Evolutionary conservation across 495 filamentous ascomycete genomes (phyloP).

Genomic region (Penicillium samsonianum): DNA sequence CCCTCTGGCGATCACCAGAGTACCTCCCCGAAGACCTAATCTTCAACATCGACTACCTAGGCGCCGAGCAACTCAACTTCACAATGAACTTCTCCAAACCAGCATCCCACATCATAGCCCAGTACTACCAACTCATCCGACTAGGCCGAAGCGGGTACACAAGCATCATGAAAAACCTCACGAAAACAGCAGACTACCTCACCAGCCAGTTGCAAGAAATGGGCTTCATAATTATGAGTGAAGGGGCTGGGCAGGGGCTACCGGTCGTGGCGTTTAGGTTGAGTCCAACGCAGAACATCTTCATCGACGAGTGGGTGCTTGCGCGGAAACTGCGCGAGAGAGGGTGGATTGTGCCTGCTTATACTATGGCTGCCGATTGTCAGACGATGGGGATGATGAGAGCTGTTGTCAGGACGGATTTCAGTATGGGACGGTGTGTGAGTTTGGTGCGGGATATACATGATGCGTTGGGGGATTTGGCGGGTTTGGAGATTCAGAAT

Average conservation of each 20-base stretch:
- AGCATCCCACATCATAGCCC: slow-evolving; percentile 84
- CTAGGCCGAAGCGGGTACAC: slow-evolving; percentile 85
- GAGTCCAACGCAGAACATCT: slow-evolving; percentile 51
- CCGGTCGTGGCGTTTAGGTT: slow-evolving; percentile 84
- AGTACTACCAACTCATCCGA: slow-evolving; percentile 92
- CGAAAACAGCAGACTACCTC: slow-evolving; percentile 77
- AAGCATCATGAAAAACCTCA: slow-evolving; percentile 81
- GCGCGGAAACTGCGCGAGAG: slow-evolving; percentile 76
- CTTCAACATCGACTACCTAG: slow-evolving; percentile 96
- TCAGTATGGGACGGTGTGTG: slow-evolving; percentile 72
- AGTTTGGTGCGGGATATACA: slow-evolving; percentile 69
- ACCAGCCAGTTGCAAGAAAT: slow-evolving; percentile 62
- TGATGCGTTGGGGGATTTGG: slow-evolving; percentile 62
- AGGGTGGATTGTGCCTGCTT: slow-evolving; percentile 88
- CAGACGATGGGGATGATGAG: slow-evolving; percentile 78
- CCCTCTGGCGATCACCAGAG: slow-evolving; percentile 77
- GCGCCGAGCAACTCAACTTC: slow-evolving; percentile 86
- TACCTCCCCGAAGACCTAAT: slow-evolving; percentile 84
- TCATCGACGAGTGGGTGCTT: slow-evolving; percentile 78
- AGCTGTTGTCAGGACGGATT: slow-evolving; percentile 87
- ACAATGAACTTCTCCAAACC: slow-evolving; percentile 92
- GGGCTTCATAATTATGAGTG: slow-evolving; percentile 81
- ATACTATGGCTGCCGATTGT: slow-evolving; percentile 86
- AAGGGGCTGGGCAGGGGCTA: slow-evolving; percentile 70
- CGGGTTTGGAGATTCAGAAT: slow-evolving; percentile 66